Evolutionary conservation across 1,284 basidiomycete genomes (phyloP), one percentile per base, ranked within the genome.

Genomic region (Marasmius fiardii): DNA sequence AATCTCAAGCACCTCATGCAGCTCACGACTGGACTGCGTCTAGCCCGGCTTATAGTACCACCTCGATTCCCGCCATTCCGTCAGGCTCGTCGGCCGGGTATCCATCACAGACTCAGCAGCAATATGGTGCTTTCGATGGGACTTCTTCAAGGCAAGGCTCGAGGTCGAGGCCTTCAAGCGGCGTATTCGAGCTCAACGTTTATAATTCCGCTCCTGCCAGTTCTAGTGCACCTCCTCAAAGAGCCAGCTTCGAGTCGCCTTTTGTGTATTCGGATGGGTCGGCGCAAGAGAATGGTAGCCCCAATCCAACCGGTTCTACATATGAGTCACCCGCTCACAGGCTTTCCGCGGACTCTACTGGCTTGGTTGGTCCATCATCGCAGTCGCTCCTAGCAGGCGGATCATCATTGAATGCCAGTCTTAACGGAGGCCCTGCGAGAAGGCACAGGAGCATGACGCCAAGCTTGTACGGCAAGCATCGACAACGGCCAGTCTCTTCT

Each of bases 161-260:
- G 51, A 60, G 50, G 53, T 65, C 47, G 28, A 23, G 47, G 14
- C 47, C 47, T 1, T 49, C 39, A 51, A 23, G 18, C 41, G 28
- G 43, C 51, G n/a, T 55, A 39, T 52, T 28, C 33, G 43, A 47
- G 33, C 14, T 50, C 65, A 68, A 3, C 75, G 0, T 74, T 74
- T 16, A 60, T 65, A 3, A 67, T 68, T 2, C 64, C 68, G 2
- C 73, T 71, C 1, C 64, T 18, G 20, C 20, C 20, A 48, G 37
- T 11, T 68, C 84, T 26, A 86, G 86, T 8, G 85, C 85, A 2
- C 84, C 88, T 4, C 79, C 86, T 31, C 83, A 86, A 64, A 83
- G 86, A 67, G 78, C 80, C 39, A 74, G 74, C 12, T 89, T 89
- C 57, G 87, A 90, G 0, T 59, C 72, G 51, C 66, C 85, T 43